Evolutionary conservation across 2,329 filamentous ascomycete species (phyloP), one percentile per base, ranked within the genome.

Genomic region (Monosporascus sp.): DNA sequence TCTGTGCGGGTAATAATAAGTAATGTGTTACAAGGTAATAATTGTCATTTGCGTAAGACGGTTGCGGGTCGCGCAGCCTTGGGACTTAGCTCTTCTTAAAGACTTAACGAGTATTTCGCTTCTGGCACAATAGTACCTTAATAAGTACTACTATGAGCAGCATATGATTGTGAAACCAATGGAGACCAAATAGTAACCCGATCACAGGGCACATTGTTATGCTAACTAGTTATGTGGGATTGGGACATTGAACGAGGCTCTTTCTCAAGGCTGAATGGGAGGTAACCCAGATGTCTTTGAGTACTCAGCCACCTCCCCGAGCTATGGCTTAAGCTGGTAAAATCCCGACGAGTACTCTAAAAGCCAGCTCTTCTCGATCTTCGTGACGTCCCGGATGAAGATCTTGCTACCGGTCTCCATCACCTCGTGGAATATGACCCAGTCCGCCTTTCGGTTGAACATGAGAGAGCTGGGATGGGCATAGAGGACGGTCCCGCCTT

Each of bases 371-470:
- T 90, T 96, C 68, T 97, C 89, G 63, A 97, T 89, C 74, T 90
- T 94, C n/a, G 87, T 94, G 54, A 97, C 76, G 70, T 97, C 93
- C 52, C 90, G 80, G 62, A 99, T 95, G 67, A 87, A 97, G 0
- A 83, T 91, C 77, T 97, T 97, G 58, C 82, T 83, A 9, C 87
- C 84, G 5, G 89, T 95, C 73, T 97, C 90, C 78, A 96, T 83
- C 38, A 96, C 84, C 72, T 97, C 93, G 63, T 95, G 88, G 66
- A 97, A 99, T 37, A 99, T 81, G 9, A 97, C 91, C 91, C 93
- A 97, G 58, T 97, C 91, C 11, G 90, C 90, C 74, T 95, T 97
- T 52, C 92, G 85, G 70, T 96, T 96, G 76, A 97, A 97, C 84
- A 97, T 90, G 60, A 97, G 73, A 39, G 89, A 95, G 65, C 84